Percentiles rank a stretch among this genome's conserved stretches.
These are phyloP conservation scores for Balamuthia mandrillaris DNA, from an alignment of 208 protist species.

Conservation along the genomic window DNA sequence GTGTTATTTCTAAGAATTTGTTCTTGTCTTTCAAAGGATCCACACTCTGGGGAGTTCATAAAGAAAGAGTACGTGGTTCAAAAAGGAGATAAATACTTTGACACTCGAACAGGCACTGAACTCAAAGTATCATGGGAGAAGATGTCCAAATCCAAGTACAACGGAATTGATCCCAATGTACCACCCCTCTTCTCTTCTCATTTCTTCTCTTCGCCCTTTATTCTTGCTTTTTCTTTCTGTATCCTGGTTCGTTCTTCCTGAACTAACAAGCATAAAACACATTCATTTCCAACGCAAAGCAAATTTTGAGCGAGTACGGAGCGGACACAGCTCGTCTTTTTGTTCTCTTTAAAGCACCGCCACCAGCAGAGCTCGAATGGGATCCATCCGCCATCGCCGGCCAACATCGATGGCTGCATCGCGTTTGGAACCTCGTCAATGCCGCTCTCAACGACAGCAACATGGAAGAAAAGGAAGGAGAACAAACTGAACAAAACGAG, in stretches of 20 bases:
- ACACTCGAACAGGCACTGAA: background rate
- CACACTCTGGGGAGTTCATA: too few species aligned
- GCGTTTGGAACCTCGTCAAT: conserved; percentile 30
- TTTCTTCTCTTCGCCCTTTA: too few species aligned
- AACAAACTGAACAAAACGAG: conserved; percentile 21
- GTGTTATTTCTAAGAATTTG: too few species aligned
- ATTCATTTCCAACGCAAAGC: conserved; percentile 11
- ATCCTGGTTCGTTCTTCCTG: background rate
- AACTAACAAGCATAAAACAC: background rate
- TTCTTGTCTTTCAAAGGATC: too few species aligned
- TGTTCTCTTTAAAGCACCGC: conserved; percentile 73
- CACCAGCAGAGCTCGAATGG: conserved; percentile 61
- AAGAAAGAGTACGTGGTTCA: too few species aligned
- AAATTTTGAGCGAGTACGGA: conserved; percentile 60
- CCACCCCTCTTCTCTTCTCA: background rate
- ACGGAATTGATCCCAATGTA: conserved; percentile 73
- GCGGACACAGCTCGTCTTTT: conserved; percentile 69
- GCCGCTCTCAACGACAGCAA: background rate
- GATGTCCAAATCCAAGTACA: conserved; percentile 82
- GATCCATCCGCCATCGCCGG: conserved; percentile 40
- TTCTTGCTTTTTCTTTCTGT: background rate
- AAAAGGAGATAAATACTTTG: too few species aligned
- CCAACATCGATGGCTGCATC: conserved; percentile 33
- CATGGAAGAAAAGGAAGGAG: background rate
- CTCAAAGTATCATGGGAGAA: conserved; percentile 69